phyloP scores from a whole-genome alignment of 306 rosid species.

The Canavalia gladiata region DNA sequence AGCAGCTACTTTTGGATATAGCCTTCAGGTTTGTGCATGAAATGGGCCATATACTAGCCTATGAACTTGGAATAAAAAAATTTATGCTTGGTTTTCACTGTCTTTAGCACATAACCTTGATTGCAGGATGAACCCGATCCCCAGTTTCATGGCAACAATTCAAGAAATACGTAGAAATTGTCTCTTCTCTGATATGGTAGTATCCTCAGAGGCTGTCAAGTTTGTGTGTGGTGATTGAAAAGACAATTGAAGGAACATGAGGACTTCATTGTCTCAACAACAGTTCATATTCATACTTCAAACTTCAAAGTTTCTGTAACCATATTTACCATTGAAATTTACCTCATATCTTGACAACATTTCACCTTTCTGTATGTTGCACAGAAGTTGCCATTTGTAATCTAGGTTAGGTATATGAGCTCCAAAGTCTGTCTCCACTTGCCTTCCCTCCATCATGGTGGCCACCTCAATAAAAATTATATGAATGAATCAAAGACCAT shows the following conservation, averaged over 20 bases:
- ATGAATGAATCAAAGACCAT: conserved; percentile 31
- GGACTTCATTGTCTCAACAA: conserved; percentile 32
- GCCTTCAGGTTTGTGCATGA: conserved; percentile 75
- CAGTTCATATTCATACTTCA: conserved; percentile 29
- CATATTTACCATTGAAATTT: conserved; percentile 6
- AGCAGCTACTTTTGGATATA: conserved; percentile 67
- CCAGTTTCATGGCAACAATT: conserved; percentile 75
- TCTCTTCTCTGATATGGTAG: conserved; percentile 41
- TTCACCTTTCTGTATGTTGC: conserved; percentile 33
- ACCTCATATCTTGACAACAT: conserved; percentile 21
- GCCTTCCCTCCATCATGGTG: background rate
- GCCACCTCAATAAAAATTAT: conserved; percentile 8
- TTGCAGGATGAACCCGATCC: conserved; percentile 79
- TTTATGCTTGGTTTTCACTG: conserved; percentile 41
- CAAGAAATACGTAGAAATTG: conserved; percentile 66
- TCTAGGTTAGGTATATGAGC: conserved; percentile 17
- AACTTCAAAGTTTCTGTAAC: conserved; percentile 15
- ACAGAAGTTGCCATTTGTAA: conserved; percentile 37
- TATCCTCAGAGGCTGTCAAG: conserved; percentile 32
- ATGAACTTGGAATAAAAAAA: conserved; percentile 37
- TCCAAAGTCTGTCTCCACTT: conserved; percentile 33
- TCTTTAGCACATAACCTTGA: conserved; percentile 37
- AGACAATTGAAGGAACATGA: conserved; percentile 33
- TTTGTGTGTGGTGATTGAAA: conserved; percentile 32
- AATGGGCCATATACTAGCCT: conserved; percentile 9